Evolutionary conservation across 2,329 filamentous ascomycete genomes (phyloP).

Genomic region (Aspergillus niger): DNA sequence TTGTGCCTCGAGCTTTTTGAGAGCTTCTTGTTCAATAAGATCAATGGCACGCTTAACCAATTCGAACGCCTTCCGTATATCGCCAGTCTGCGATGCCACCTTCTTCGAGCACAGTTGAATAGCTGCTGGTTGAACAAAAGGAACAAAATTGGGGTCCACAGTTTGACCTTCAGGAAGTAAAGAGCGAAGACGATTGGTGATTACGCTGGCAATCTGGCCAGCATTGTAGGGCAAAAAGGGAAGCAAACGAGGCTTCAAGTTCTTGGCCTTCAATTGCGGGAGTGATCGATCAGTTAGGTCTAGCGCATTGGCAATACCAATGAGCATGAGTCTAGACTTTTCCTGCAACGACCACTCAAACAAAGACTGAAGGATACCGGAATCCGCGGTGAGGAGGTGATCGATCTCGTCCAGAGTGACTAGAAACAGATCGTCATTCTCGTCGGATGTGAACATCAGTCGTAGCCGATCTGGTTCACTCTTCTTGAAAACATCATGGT

Average conservation of each 20-base stretch:
- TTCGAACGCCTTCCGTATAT: conserved; percentile 92
- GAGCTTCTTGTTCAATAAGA: conserved; percentile 81
- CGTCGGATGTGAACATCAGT: conserved; percentile 62
- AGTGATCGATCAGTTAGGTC: conserved; percentile 95
- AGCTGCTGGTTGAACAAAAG: conserved; percentile 90
- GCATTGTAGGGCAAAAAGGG: conserved; percentile 93
- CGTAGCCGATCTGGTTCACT: conserved; percentile 70
- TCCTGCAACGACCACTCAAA: conserved; percentile 93
- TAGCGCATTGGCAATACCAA: conserved; percentile 94
- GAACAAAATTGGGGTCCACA: conserved; percentile 63
- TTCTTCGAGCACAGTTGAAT: conserved; percentile 94
- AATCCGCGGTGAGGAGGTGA: conserved; percentile 82
- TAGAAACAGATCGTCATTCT: conserved; percentile 63
- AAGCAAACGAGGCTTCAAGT: conserved; percentile 83
- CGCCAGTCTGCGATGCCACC: conserved; percentile 89
- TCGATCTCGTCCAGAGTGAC: conserved; percentile 95
- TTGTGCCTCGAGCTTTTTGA: conserved; percentile 68
- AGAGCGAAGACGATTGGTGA: conserved; percentile 78
- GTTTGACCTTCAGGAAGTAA: conserved; percentile 57
- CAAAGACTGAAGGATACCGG: conserved; percentile 87
- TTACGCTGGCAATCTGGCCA: conserved; percentile 80
- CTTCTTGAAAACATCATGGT: conserved; percentile 63
- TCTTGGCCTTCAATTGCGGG: conserved; percentile 87
- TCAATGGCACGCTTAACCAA: conserved; percentile 89
- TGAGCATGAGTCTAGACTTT: conserved; percentile 75